Conservation (phyloP, 2,329 filamentous ascomycete species). For the Coleophoma eucalyptorum region DNA sequence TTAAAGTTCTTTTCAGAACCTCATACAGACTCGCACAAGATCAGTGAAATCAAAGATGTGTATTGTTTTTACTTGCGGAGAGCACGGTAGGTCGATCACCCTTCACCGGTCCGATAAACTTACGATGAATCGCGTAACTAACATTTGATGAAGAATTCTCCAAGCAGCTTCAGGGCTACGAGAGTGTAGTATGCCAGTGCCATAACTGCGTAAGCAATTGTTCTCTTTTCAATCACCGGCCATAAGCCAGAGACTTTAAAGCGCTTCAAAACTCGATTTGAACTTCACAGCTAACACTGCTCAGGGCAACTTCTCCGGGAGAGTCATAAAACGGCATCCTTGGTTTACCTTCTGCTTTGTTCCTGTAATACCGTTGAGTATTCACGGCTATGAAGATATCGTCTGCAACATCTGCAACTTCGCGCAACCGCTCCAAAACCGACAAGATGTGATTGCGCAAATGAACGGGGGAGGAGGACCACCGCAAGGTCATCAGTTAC, state of each 20-base stretch:
- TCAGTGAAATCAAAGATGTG: slow-evolving; percentile 16
- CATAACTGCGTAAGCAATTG: slow-evolving; percentile 50
- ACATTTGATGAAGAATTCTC: slow-evolving; percentile 24
- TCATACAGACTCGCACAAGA: background rate
- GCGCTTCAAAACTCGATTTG: too few relatives aligned
- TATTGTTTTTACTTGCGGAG: slow-evolving; percentile 28
- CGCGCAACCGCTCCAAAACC: slow-evolving; percentile 56
- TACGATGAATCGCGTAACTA: slow-evolving; percentile 5
- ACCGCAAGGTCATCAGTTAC: slow-evolving; percentile 19
- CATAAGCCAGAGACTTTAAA: background rate
- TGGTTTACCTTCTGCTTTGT: slow-evolving; percentile 83
- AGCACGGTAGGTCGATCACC: slow-evolving; percentile 22
- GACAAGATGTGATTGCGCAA: slow-evolving; percentile 25
- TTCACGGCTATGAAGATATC: slow-evolving; percentile 65
- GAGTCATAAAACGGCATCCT: slow-evolving; percentile 58
- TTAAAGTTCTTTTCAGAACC: background rate
- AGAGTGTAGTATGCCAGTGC: slow-evolving; percentile 58
- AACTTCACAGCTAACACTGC: background rate
- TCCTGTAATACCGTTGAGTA: slow-evolving; percentile 68
- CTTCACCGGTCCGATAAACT: background rate
- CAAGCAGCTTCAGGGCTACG: slow-evolving; percentile 45
- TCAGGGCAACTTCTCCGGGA: slow-evolving; percentile 55
- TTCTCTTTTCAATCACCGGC: background rate
- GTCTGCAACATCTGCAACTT: slow-evolving; percentile 75
- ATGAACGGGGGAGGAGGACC: slow-evolving; percentile 15